Base-by-base conservation (phyloP, 805 yeast genomes). In the Kuraishia cidri region DNA sequence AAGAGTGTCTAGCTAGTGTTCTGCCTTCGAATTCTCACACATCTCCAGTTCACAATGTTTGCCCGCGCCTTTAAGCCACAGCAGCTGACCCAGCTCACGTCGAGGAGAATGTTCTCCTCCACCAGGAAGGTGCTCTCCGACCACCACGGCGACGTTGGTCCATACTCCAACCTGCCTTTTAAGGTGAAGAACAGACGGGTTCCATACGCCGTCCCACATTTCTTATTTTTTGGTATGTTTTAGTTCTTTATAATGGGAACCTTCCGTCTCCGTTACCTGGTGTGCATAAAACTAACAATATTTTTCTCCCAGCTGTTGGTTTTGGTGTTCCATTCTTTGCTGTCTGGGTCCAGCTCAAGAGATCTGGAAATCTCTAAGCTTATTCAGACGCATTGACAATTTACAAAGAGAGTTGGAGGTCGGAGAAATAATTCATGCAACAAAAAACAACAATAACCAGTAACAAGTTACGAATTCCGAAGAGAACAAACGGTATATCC, bases 91-190 rank as follows among this genome's bases (percentile, higher is more conserved):
- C n/a, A n/a, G n/a, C n/a, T n/a, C n/a, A n/a, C n/a, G n/a, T n/a
- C n/a, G n/a, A n/a, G n/a, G n/a, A n/a, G n/a, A 59, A 51, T 62
- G 25, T 78, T 78, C 56, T 62, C 86, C 45, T 61, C 79, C 30
- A 52, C 80, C 37, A 55, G 65, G 47, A 58, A 35, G 37, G 27
- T 29, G 26, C 35, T 44, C 24, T 41, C 54, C 34, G 64, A 61
- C 31, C 68, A 49, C 42, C 82, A 74, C 62, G 77, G 71, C 54
- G 75, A 76, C 49, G 81, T 74, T 52, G 97, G 97, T 53, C 78
- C 79, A 30, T 92, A 92, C 79, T 68, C 81, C 52, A 90, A 92
- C 75, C 55, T 90, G 43, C 98, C 98, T 45, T 92, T 90, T 77
- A 76, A 76, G 72, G 94, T 90, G 42, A 87, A 86, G 73, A 70